Evolutionary conservation across 106 monocot species (phyloP).

Genomic region (Platanthera guangdongensis): DNA sequence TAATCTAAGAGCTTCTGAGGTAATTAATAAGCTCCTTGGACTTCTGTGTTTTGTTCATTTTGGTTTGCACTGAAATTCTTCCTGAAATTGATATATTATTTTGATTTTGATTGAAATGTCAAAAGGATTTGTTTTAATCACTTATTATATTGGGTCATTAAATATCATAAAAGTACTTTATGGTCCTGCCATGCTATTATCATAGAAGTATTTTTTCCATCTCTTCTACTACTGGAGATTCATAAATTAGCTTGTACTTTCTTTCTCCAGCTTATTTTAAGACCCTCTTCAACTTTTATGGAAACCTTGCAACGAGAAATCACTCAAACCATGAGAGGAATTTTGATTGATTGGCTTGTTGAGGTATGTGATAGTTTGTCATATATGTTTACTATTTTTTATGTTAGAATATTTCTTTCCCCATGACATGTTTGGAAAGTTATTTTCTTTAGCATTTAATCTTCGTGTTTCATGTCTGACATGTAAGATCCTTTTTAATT

Average conservation of each 20-base stretch:
- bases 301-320: constrained; percentile 76
- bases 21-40: constrained; percentile 9
- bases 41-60: background rate
- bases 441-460: background rate
- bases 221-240: background rate
- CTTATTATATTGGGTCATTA: background rate
- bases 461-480: background rate
- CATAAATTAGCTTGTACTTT: background rate
- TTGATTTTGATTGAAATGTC: background rate
- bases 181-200: background rate
- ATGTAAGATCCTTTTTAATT: background rate
- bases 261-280: constrained; percentile 48
- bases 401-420: background rate
- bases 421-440: background rate
- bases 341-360: constrained; percentile 95
- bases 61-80: background rate
- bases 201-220: background rate
- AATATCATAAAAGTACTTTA: background rate
- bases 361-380: constrained; percentile 43
- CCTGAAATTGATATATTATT: background rate
- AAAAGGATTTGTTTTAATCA: background rate
- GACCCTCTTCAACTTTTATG: constrained; percentile 65
- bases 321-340: constrained; percentile 72
- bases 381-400: background rate
- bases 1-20: constrained; percentile 65